phyloP scores from a whole-genome alignment of 805 yeast species.

The Barnettozyma siamensis region DNA sequence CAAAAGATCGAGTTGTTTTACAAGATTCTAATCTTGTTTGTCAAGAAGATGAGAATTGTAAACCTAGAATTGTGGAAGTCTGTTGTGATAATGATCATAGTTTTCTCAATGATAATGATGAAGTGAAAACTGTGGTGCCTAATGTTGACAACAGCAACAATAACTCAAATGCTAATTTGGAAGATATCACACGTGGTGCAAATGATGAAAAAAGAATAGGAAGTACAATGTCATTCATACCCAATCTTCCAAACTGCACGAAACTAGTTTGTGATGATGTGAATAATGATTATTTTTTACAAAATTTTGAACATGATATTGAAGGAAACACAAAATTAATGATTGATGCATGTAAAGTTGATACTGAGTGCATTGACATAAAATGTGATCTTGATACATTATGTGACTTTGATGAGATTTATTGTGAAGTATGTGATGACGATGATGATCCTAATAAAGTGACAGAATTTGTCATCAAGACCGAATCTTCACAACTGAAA shows the following conservation, averaged over 20 bases:
- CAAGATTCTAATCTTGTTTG: constrained; percentile 17
- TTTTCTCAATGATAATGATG: not conserved
- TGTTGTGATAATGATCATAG: constrained; percentile 35
- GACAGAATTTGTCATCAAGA: not conserved
- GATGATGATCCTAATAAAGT: constrained; percentile 9
- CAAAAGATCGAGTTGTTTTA: constrained; percentile 10
- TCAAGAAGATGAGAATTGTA: constrained; percentile 27
- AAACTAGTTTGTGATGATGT: constrained; percentile 7
- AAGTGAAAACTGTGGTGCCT: no score
- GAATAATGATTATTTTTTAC: not conserved
- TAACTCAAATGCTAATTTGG: no score
- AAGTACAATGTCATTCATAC: constrained; percentile 3
- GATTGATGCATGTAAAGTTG: not conserved
- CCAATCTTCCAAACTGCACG: constrained; percentile 12
- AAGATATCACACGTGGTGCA: no score
- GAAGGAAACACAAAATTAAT: not conserved
- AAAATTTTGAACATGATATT: not conserved
- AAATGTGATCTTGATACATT: constrained; percentile 24
- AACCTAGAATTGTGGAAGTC: constrained; percentile 35
- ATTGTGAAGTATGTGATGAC: constrained; percentile 27
- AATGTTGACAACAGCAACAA: no score
- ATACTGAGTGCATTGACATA: constrained; percentile 21
- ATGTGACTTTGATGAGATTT: constrained; percentile 29
- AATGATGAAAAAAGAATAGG: not conserved
- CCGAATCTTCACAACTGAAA: not conserved